These are phyloP conservation scores for Mimosa bimucronata DNA, from an alignment of 306 rosid species.

Conservation along the genomic window DNA sequence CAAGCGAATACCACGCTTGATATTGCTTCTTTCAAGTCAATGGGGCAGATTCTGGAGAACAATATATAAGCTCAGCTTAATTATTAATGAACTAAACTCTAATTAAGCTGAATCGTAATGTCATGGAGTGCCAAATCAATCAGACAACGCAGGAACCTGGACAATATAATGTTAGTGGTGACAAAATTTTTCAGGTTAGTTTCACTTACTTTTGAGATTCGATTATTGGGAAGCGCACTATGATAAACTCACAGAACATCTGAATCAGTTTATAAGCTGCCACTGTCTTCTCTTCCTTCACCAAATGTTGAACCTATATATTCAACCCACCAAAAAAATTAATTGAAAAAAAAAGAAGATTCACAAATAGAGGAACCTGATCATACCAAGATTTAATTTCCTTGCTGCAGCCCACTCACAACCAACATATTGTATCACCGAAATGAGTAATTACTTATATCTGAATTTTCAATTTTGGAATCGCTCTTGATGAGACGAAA, in stretches of 20 bases:
- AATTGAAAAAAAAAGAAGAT: too few species aligned
- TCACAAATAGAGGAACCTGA: too few species aligned
- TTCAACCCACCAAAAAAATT: too few species aligned
- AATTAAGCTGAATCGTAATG: too few species aligned
- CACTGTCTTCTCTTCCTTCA: conserved; percentile 84
- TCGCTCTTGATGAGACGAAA: too few species aligned
- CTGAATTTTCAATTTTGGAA: too few species aligned
- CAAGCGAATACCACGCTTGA: conserved; percentile 82
- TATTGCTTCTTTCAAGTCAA: conserved; percentile 86
- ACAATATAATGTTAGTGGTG: neutral
- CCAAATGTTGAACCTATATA: conserved; percentile 86
- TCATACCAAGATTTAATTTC: too few species aligned
- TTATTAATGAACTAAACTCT: too few species aligned
- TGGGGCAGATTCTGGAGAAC: conserved; percentile 67
- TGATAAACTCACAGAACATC: conserved; percentile 83
- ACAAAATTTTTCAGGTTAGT: neutral
- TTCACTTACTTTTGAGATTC: conserved; percentile 83
- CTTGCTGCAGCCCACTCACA: too few species aligned
- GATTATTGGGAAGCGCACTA: conserved; percentile 76
- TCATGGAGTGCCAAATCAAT: neutral
- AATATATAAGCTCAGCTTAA: neutral
- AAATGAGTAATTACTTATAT: too few species aligned
- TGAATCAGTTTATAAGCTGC: conserved; percentile 83
- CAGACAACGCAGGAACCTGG: too few species aligned
- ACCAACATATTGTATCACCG: too few species aligned